Conservation (phyloP, 805 yeast genomes). For the Wickerhamomyces mucosus region DNA sequence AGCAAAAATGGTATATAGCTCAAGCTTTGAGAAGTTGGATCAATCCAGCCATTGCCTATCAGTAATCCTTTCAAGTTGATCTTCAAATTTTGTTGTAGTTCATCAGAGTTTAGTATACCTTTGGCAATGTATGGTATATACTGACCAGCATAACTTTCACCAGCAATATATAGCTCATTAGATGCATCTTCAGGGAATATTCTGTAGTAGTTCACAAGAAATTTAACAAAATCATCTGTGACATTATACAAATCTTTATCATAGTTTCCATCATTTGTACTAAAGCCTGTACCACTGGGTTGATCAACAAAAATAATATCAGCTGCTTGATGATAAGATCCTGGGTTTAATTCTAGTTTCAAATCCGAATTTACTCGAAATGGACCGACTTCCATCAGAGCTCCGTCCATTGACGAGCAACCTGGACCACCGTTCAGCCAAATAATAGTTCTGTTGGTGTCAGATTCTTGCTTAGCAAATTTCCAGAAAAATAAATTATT, state of each 20-base stretch:
- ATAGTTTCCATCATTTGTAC: conserved; percentile 38
- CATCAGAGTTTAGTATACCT: conserved; percentile 42
- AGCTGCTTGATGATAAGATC: conserved; percentile 77
- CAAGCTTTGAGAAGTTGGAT: conserved; percentile 76
- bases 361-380: conserved; percentile 44
- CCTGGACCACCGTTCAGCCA: conserved; percentile 99
- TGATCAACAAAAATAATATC: conserved; percentile 86
- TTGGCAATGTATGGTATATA: conserved; percentile 84
- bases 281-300: conserved; percentile 91
- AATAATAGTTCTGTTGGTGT: conserved; percentile 40
- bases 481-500: conserved; percentile 22
- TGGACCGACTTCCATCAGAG: conserved; percentile 88
- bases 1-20: conserved; percentile 67
- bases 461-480: conserved; percentile 11
- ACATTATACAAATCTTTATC: conserved; percentile 48
- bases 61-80: conserved; percentile 54
- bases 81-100: conserved; percentile 8
- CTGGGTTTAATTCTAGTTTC: conserved; percentile 46
- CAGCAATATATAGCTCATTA: conserved; percentile 71
- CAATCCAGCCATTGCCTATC: conserved; percentile 93
- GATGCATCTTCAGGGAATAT: conserved; percentile 62
- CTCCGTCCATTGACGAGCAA: conserved; percentile 97
- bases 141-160: conserved; percentile 97
- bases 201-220: conserved; percentile 55
- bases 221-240: conserved; percentile 50